A percentile compares a stretch with the other conserved stretches of the same genome.
Conservation (phyloP, 129 eudicot genomes). For the Flaveria sonorensis region DNA sequence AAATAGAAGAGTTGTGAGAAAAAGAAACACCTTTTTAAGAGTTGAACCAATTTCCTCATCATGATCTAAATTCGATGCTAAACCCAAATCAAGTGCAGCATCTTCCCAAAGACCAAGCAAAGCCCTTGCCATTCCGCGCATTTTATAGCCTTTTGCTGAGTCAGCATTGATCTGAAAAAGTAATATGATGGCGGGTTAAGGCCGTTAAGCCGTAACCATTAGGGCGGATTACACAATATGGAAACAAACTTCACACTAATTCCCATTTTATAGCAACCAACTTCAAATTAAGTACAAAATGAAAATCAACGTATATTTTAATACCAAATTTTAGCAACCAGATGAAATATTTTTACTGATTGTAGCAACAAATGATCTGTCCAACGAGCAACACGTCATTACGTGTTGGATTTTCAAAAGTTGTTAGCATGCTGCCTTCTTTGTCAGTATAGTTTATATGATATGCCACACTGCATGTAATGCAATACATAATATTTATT, state of each 20-base stretch:
- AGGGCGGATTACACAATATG: neutral
- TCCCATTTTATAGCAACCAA: neutral
- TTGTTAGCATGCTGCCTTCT: neutral
- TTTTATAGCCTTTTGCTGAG: constrained; percentile 83
- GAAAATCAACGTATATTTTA: neutral
- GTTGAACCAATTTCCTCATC: constrained; percentile 67
- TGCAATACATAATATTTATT: neutral
- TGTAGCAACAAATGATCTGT: neutral
- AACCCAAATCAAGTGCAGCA: constrained; percentile 69
- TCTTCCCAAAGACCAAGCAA: constrained; percentile 96
- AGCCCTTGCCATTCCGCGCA: constrained; percentile 76
- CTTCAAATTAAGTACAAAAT: neutral
- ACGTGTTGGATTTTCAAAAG: neutral
- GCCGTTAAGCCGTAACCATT: neutral
- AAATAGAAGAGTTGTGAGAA: neutral
- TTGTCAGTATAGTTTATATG: neutral
- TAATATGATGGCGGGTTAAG: neutral
- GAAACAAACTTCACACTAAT: neutral
- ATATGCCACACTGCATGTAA: neutral
- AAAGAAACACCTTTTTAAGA: constrained; percentile 57
- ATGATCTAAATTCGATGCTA: constrained; percentile 72
- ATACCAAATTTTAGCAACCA: neutral
- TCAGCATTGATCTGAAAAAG: constrained; percentile 65
- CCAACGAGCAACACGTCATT: neutral
- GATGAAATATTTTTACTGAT: neutral